Base-by-base conservation (phyloP, 2,329 filamentous ascomycete genomes). In the Penicillium sp. region DNA sequence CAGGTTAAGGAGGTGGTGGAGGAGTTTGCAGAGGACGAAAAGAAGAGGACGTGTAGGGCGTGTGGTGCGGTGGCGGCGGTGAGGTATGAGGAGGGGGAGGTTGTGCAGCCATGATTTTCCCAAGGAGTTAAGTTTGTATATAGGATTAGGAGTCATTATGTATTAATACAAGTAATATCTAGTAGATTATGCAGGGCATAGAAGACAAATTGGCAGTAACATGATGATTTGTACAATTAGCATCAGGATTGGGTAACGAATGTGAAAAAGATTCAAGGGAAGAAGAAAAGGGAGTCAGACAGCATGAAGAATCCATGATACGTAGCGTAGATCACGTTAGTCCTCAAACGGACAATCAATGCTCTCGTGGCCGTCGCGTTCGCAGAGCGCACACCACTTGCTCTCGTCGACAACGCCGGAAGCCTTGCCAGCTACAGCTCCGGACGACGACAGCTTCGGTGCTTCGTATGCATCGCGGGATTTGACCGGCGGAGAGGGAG, bases 381-480 rank as follows among this genome's bases (percentile, higher is more conserved):
- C 94, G 71, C 94, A 99, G 46, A 97, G 80, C 16, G 94, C 94
- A 74, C 94, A 99, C 94, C 94, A 99, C 76, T 96, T 97, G 60
- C 87, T 83, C 55, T 87, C 84, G 66, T 97, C 91, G 62, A 93
- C 80, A 47, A 90, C 77, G 1, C 89, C 88, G 55, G 86, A 91
- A 62, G 87, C 84, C 76, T 91, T 93, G 52, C 90, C 90, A 4
- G 89, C 87, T 23, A 90, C 82, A 1, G 89, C 86, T 2, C 84
- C 85, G 53, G 81, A 73, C 9, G 72, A 56, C 65, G 74, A 55
- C 65, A 74, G 38, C 64, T 69, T 68, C 52, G 68, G 73, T 66
- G 69, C 74, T 73, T n/a, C n/a, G n/a, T n/a, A n/a, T n/a, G 65
- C 73, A 55, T 77, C 74, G 47, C 71, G 67, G 7, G 74, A 75